phyloP scores from a whole-genome alignment of 2,329 filamentous ascomycete genomes.

The Botrytis pseudocinerea region DNA sequence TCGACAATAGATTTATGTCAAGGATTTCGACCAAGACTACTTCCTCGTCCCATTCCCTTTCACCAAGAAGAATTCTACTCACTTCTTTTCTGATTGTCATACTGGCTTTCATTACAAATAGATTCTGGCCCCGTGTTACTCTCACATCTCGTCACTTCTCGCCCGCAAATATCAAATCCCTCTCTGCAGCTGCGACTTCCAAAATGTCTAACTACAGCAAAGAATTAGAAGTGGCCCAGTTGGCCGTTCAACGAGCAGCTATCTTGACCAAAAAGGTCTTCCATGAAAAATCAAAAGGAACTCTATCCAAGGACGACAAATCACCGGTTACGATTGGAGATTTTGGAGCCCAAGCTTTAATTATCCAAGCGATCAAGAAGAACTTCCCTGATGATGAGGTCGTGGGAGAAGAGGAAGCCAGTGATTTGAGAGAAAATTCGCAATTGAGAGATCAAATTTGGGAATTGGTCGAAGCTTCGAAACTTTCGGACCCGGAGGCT shows the following conservation, averaged over 20 bases:
- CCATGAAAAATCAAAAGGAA: conserved; percentile 90
- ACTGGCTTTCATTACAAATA: conserved; percentile 37
- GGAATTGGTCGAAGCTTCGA: conserved; percentile 73
- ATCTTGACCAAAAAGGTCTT: conserved; percentile 77
- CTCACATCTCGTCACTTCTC: conserved; percentile 38
- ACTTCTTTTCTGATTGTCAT: conserved; percentile 36
- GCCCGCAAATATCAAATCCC: conserved; percentile 24
- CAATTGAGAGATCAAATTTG: conserved; percentile 75
- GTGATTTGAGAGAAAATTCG: conserved; percentile 70
- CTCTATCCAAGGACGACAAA: conserved; percentile 89
- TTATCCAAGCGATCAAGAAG: conserved; percentile 84
- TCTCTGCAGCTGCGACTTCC: conserved; percentile 31
- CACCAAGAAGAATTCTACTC: conserved; percentile 31
- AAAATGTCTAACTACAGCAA: conserved; percentile 59
- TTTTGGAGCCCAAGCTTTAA: conserved; percentile 95
- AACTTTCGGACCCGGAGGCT: conserved; percentile 64
- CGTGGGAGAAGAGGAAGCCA: conserved; percentile 92
- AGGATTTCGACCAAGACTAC: background rate
- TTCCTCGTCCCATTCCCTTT: background rate
- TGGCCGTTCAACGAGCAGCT: conserved; percentile 82
- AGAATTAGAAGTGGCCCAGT: conserved; percentile 80
- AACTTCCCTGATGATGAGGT: conserved; percentile 91
- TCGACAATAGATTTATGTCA: background rate
- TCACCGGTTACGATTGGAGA: conserved; percentile 97
- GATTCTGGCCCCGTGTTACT: conserved; percentile 36